Base-by-base conservation (phyloP, 257 asterid species). In the Nicotiana undulata region DNA sequence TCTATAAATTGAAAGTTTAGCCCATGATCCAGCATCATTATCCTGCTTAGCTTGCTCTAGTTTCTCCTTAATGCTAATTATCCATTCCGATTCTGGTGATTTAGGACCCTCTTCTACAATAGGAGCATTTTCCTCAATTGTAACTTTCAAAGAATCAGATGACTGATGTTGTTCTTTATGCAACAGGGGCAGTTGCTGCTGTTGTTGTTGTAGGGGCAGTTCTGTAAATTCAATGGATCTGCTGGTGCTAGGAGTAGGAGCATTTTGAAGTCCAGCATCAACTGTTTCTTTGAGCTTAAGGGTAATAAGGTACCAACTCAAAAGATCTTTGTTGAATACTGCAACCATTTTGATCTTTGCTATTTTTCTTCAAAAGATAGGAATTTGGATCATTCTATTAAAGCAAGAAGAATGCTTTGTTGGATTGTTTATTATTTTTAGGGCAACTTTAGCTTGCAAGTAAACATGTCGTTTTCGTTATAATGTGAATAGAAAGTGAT, bases 231-330 rank as follows among this genome's bases (percentile, higher is more conserved):
- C 86, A 65, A 87, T 80, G 65, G 94, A 75, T 89, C 88, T 79
- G 59, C 86, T 63, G 10, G 83, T 63, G 12, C 26, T 5, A 18
- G 91, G 86, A 79, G 78, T 80, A 74, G 86, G 88, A 28, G 83
- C 82, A 53, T 87, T 83, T 32, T 88, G 92, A 32, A 81, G 76
- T 20, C 97, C 92, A 40, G 89, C 86, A 87, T 87, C 97, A 3
- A 93, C 90, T 26, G 95, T 83, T 89, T 93, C 94, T 17, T 94
- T 94, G 88, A 94, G 95, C 80, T 93, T 93, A 80, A 94, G 88
- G 68, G 98, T 86, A 82, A 93, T 91, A 24, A 94, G 97, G 85
- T 93, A 94, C 98, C 98, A 92, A 81, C 98, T 93, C 82, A 94
- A 82, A 26, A 93, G 92, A 82, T 94, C 94, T 83, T 93, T 94